phyloP scores from a whole-genome alignment of 495 filamentous ascomycete genomes.

The Neurospora sp. region DNA sequence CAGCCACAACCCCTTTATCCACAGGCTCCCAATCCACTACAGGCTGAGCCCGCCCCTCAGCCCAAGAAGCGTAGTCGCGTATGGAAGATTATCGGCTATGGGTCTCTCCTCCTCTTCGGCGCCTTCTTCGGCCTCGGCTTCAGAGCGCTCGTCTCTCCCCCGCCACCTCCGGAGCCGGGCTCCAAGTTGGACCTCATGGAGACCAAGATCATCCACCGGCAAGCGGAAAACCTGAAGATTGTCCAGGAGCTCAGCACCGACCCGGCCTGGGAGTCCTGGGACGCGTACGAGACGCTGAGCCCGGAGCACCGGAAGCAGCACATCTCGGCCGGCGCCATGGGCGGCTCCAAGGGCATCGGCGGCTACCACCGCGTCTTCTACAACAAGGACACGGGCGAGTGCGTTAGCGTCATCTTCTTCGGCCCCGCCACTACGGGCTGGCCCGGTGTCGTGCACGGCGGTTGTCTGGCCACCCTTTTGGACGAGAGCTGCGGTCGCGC shows the following conservation, averaged over 20 bases:
- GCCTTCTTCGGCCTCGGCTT: conserved; percentile 19
- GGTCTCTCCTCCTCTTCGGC: conserved; percentile 32
- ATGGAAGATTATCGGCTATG: conserved; percentile 12
- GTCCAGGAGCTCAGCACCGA: conserved; percentile 43
- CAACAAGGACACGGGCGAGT: conserved; percentile 29
- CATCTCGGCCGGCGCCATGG: conserved; percentile 34
- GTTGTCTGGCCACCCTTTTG: conserved; percentile 57
- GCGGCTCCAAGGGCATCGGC: conserved; percentile 33
- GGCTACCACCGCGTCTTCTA: conserved; percentile 40
- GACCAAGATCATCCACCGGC: conserved; percentile 19
- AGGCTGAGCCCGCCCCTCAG: background rate
- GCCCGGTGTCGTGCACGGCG: conserved; percentile 72
- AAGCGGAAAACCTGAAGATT: conserved; percentile 37
- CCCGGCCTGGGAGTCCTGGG: conserved; percentile 42
- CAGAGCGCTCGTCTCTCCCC: conserved; percentile 27
- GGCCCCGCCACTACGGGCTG: conserved; percentile 56
- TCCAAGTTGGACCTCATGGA: conserved; percentile 24
- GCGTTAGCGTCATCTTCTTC: conserved; percentile 48
- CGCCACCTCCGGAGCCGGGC: conserved; percentile 18
- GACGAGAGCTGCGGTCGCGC: conserved; percentile 54
- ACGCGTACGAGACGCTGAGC: conserved; percentile 44
- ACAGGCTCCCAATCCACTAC: background rate
- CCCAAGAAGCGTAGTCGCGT: background rate
- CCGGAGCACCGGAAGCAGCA: conserved; percentile 26
- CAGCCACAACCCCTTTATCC: background rate